These are phyloP conservation scores for Solanum ossicruentum DNA, from an alignment of 257 asterid genomes.

Conservation along the genomic window DNA sequence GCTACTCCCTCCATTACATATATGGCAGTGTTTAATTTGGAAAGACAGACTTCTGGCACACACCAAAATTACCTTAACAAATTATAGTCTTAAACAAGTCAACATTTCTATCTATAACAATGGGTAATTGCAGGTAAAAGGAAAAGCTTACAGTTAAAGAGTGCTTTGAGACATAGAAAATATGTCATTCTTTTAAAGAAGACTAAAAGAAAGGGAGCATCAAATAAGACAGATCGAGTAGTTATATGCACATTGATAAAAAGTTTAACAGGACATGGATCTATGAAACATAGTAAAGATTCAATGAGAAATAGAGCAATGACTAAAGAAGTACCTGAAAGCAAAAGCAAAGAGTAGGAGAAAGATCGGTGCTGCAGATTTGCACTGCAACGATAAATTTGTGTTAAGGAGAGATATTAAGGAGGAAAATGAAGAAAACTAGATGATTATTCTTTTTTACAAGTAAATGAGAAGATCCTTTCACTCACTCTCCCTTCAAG, in stretches of 20 bases:
- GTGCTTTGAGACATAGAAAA: not conserved
- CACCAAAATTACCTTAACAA: not conserved
- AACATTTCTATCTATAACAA: not conserved
- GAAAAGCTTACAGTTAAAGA: not conserved
- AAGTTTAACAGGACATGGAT: not conserved
- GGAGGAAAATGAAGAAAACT: not conserved
- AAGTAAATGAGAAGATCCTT: not conserved
- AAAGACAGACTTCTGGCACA: not conserved
- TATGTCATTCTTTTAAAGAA: not conserved
- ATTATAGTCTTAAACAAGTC: not conserved
- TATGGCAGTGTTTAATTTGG: not conserved
- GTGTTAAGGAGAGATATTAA: not conserved
- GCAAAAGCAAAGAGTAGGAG: slow-evolving; percentile 95
- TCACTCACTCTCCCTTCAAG: not conserved
- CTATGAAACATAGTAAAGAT: not conserved
- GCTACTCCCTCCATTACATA: not conserved
- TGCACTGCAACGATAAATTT: slow-evolving; percentile 56
- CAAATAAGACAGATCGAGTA: not conserved
- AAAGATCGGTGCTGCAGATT: slow-evolving; percentile 98
- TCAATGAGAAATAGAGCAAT: not conserved
- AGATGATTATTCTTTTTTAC: not conserved
- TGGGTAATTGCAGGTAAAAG: not conserved
- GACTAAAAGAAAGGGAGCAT: not conserved
- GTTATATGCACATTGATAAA: not conserved
- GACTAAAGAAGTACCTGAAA: slow-evolving; percentile 57